These are phyloP conservation scores for Corynespora cassiicola DNA, from an alignment of 2,329 filamentous ascomycete species.

Conservation along the genomic window DNA sequence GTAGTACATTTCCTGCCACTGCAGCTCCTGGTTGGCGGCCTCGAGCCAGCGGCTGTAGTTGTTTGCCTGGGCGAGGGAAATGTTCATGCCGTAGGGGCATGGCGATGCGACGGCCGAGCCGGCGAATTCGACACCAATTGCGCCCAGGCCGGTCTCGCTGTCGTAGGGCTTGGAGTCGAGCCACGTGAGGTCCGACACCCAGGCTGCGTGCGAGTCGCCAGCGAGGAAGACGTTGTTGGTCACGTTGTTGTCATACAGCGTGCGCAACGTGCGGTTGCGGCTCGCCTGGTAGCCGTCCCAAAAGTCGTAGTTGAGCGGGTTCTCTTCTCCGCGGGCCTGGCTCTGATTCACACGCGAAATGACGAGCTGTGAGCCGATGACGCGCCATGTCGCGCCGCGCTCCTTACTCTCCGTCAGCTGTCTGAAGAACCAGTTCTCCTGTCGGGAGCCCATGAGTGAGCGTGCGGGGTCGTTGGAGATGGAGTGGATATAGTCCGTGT, in stretches of 20 bases:
- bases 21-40: constrained; percentile 66
- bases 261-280: constrained; percentile 72
- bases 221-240: constrained; percentile 76
- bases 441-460: constrained; percentile 72
- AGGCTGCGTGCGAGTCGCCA: constrained; percentile 73
- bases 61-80: constrained; percentile 60
- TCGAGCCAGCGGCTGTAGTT: constrained; percentile 41
- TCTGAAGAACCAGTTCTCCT: constrained; percentile 70
- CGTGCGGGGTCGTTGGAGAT: constrained; percentile 73
- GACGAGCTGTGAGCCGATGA: constrained; percentile 75
- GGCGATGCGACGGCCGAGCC: constrained; percentile 71
- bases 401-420: constrained; percentile 63
- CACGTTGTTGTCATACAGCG: constrained; percentile 72
- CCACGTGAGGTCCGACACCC: constrained; percentile 57
- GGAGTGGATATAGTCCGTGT: constrained; percentile 65
- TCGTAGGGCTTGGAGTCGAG: constrained; percentile 50
- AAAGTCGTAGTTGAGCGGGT: constrained; percentile 62
- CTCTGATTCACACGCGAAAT: constrained; percentile 66
- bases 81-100: constrained; percentile 65
- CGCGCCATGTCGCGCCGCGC: constrained; percentile 72
- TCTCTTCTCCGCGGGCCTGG: constrained; percentile 50
- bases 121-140: constrained; percentile 60
- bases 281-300: constrained; percentile 74
- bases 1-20: constrained; percentile 78
- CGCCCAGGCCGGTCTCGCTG: constrained; percentile 45